phyloP scores from a whole-genome alignment of 495 filamentous ascomycete species.

The Annulohypoxylon nitens region DNA sequence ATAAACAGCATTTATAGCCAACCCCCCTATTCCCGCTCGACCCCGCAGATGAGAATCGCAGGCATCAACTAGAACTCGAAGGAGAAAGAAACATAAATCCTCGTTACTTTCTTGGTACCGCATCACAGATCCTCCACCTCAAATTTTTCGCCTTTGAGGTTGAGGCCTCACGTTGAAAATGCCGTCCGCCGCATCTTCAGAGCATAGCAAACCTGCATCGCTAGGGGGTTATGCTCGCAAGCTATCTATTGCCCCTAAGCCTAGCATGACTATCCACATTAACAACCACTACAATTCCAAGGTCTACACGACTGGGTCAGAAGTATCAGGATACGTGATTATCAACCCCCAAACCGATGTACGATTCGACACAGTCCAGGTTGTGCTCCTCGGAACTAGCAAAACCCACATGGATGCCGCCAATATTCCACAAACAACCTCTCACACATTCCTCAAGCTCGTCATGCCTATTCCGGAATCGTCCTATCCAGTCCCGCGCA shows the following conservation, averaged over 20 bases:
- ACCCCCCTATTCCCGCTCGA: conserved; percentile 17
- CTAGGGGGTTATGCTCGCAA: conserved; percentile 41
- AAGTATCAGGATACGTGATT: conserved; percentile 63
- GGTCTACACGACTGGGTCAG: conserved; percentile 64
- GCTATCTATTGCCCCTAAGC: conserved; percentile 42
- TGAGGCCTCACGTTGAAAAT: conserved; percentile 21
- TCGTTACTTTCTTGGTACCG: neutral
- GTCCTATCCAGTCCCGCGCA: conserved; percentile 75
- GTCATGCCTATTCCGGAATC: conserved; percentile 80
- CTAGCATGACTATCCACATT: conserved; percentile 59
- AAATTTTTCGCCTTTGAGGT: neutral
- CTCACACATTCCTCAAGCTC: conserved; percentile 80
- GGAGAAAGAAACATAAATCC: neutral
- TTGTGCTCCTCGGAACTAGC: conserved; percentile 79
- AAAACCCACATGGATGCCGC: conserved; percentile 59
- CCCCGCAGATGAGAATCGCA: conserved; percentile 29
- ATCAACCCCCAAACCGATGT: conserved; percentile 72
- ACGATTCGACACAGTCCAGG: conserved; percentile 83
- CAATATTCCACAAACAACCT: conserved; percentile 57
- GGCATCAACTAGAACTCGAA: conserved; percentile 3
- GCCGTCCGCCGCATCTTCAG: conserved; percentile 34
- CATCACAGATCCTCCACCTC: conserved; percentile 4
- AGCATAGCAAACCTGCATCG: conserved; percentile 24
- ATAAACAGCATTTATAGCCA: conserved; percentile 5
- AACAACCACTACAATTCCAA: conserved; percentile 62